phyloP scores from a whole-genome alignment of 352 stramenopile species.

The Phytophthora melonis region DNA sequence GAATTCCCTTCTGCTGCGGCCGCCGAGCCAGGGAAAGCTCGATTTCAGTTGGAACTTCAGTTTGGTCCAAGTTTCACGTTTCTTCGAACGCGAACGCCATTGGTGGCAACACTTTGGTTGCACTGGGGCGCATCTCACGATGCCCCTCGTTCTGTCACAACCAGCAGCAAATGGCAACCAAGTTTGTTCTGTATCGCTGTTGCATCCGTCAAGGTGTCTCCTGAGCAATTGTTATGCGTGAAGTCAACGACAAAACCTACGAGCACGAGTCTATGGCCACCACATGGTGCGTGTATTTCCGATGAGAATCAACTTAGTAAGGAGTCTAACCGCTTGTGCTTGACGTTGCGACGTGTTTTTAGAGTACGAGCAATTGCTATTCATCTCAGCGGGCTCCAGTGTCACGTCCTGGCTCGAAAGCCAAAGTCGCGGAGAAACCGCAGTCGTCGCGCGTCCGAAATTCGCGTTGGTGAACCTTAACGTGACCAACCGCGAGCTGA shows the following conservation, averaged over 20 bases:
- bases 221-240: constrained; percentile 19
- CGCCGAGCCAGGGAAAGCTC: constrained; percentile 1
- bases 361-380: constrained; percentile 45
- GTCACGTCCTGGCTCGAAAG: constrained; percentile 33
- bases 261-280: neutral
- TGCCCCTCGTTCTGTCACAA: neutral
- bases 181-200: constrained; percentile 26
- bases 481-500: constrained; percentile 27
- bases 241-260: neutral
- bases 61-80: constrained; percentile 36
- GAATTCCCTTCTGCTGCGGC: constrained; percentile 17
- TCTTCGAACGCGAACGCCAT: constrained; percentile 32
- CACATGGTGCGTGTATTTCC: constrained; percentile 27
- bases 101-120: constrained; percentile 40
- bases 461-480: constrained; percentile 45
- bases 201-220: constrained; percentile 32
- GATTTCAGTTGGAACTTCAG: constrained; percentile 40
- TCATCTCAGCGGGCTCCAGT: constrained; percentile 58
- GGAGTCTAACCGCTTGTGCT: neutral
- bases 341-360: neutral
- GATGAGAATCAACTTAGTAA: neutral
- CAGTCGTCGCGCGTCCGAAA: constrained; percentile 43
- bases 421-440: neutral
- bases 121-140: constrained; percentile 29
- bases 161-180: neutral